Base-by-base conservation (phyloP, 2,329 filamentous ascomycete species). In the Fusarium falciforme region DNA sequence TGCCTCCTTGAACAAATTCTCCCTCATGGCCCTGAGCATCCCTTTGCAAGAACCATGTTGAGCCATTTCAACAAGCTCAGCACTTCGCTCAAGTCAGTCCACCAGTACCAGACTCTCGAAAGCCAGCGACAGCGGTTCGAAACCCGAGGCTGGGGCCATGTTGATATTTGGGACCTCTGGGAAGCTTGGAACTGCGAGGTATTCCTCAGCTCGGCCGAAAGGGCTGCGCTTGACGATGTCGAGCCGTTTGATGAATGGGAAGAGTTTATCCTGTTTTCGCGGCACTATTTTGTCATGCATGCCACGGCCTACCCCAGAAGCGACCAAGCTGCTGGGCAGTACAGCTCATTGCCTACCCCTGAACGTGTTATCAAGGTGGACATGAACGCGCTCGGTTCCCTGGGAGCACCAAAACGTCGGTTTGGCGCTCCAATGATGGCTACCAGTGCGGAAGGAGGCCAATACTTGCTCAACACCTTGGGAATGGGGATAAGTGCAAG, bases 201-300 rank as follows among this genome's bases (percentile, higher is more conserved):
- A 4, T 95, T 95, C 80, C 83, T 97, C 22, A 86, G 85, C 7
- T 78, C 87, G 1, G 82, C 86, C 1, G 88, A 94, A 70, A 89
- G 94, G 72, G 84, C 80, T 38, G 84, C 83, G 12, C 83, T 98
- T 16, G 92, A 98, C 76, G 79, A 84, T 1, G 82, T 95, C 17
- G 96, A 98, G 79, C 91, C 93, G 1, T 98, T 98, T 79, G 96
- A 98, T 81, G 95, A 98, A 82, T 98, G 94, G 94, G 96, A 98
- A 82, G 96, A 98, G 78, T 95, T 98, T 79, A 91, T 93, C 3
- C 85, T 98, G 1, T 98, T 97, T 81, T 91, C 90, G 3, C 91
- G 91, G 36, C 95, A 98, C 82, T 97, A 98, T 82, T 93, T 95
- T 76, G 83, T 98, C 49, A 86, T 97, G 10, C 86, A 90, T 60